Base-by-base conservation (phyloP, 2,329 filamentous ascomycete species). In the Phialophora chinensis region DNA sequence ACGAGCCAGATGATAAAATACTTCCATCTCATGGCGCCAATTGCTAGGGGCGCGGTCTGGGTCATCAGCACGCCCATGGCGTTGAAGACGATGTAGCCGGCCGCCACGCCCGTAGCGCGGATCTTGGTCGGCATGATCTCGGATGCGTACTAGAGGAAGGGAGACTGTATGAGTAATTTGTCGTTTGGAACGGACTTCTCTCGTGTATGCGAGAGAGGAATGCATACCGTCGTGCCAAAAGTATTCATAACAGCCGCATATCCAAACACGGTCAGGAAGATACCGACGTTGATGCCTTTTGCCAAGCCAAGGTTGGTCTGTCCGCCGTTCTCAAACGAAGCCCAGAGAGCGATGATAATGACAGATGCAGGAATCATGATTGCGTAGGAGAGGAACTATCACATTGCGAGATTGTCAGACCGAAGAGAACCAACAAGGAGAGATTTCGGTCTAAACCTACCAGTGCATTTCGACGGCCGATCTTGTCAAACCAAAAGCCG, bases 381-480 rank as follows among this genome's bases (percentile, higher is more conserved):
- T 23, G 35, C 53, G 25, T 65, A 65, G 10, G 63, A 60, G 31
- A 65, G 57, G 57, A 65, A 65, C 57, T 60, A 27, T 20, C 23
- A 29, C 27, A 29, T 25, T 25, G 1, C 2, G 23, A 25, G 23
- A 25, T 25, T 25, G 23, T 25, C 23, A 25, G 23, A 25, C 23
- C 23, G 23, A 25, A 25, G 23, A 25, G 23, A 25, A 25, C 23
- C 23, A 25, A 25, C 23, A 25, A 25, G 23, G 23, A 25, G 23
- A 25, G 23, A 25, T 25, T 25, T 25, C 23, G 23, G 23, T 25
- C 82, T 6, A 74, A 49, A 60, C 62, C 12, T 60, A 65, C 62
- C 47, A 60, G 47, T 6, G 62, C 55, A 49, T 60, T 65, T 59
- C 59, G 56, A 17, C 64, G 64, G 11, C 64, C 64, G 4, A 62